Base-by-base conservation (phyloP, 495 filamentous ascomycete species). In the Aspergillus kassunensis region DNA sequence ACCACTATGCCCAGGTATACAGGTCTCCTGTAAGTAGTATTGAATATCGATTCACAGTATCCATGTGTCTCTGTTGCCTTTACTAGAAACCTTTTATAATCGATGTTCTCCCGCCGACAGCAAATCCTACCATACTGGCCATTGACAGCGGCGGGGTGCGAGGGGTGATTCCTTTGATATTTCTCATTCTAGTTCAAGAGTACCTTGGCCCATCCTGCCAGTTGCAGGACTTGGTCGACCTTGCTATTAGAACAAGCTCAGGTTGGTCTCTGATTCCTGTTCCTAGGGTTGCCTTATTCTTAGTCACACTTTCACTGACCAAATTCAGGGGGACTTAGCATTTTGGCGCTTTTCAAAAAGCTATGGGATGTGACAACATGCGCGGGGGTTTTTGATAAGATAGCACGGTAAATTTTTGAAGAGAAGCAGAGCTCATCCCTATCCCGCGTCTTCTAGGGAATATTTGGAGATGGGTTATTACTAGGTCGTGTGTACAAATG, bases 21-120 rank as follows among this genome's bases (percentile, higher is more conserved):
- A 25, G 43, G 21, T 33, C 24, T 30, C 43, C 43, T 13, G 23
- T 13, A 15, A 33, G 12, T 11, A 8, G 33, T 16, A 10, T 19
- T 29, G 43, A 46, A 29, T 46, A 46, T 46, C 23, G 18, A 30
- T 46, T 46, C 43, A 46, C 43, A 11, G 30, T 46, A n/a, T 46
- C 43, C 24, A 19, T 19, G 18, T 46, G 43, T 30, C 24, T 30
- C 30, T 46, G 24, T 29, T 46, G 24, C 30, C 24, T 33, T 20
- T 46, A 30, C 27, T 25, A 20, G 30, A 29, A 19, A 13, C 43
- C 43, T 16, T 30, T 46, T 12, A 29, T 46, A 13, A 33, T 46
- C 33, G 43, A 46, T 30, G 23, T 46, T 29, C 27, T 46, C 6
- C 43, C 43, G 12, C 43, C 43, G 25, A 46, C 43, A 33, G 30